Evolutionary conservation across 768 basidiomycete genomes (phyloP).

Genomic region (Pisolithus albus): DNA sequence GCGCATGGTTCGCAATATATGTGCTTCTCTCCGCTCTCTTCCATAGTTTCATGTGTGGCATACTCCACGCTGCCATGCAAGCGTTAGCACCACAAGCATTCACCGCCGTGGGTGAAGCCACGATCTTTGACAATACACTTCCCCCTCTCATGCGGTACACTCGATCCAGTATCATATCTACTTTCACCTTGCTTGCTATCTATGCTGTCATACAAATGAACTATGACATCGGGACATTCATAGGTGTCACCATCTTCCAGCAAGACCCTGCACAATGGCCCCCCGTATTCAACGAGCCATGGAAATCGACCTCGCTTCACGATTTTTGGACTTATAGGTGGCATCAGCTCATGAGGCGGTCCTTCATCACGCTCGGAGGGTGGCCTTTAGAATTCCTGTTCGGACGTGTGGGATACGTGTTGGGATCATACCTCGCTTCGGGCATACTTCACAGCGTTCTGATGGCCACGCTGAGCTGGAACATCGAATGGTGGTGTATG

Average conservation of each 20-base stretch:
- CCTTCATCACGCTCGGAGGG: constrained; percentile 27
- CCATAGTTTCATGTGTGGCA: constrained; percentile 38
- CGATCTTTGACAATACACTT: constrained; percentile 30
- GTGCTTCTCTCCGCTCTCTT: constrained; percentile 29
- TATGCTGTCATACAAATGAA: constrained; percentile 38
- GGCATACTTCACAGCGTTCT: constrained; percentile 49
- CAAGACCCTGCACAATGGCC: constrained; percentile 29
- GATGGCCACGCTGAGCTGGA: constrained; percentile 43
- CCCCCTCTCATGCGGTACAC: constrained; percentile 19
- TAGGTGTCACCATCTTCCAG: constrained; percentile 21
- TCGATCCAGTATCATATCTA: constrained; percentile 39
- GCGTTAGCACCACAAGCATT: constrained; percentile 36
- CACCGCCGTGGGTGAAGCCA: constrained; percentile 12
- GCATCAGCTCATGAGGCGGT: constrained; percentile 31
- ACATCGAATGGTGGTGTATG: constrained; percentile 36
- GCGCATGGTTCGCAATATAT: constrained; percentile 29
- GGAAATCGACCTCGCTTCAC: constrained; percentile 28
- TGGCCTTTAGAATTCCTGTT: constrained; percentile 28
- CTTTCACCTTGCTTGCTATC: constrained; percentile 37
- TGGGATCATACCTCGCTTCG: constrained; percentile 54
- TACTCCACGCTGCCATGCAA: constrained; percentile 41
- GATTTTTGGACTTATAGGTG: constrained; percentile 35
- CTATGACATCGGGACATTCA: constrained; percentile 19
- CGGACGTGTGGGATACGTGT: constrained; percentile 41
- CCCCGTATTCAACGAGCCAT: constrained; percentile 28